Evolutionary conservation across 2,329 filamentous ascomycete genomes (phyloP).

Genomic region (Ophiosphaerella herpotricha): DNA sequence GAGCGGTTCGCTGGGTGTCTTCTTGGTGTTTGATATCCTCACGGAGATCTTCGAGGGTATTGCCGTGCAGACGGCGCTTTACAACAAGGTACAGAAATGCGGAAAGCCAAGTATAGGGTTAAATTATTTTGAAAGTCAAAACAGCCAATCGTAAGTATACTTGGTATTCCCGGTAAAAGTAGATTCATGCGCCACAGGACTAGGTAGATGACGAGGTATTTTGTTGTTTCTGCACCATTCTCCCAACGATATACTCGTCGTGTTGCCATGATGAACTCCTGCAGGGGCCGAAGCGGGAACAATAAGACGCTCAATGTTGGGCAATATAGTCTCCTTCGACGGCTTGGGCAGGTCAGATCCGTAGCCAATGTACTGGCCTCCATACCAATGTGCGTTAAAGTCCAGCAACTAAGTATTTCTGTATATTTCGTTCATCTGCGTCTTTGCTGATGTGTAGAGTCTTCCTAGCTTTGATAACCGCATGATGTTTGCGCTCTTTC

Average conservation of each 20-base stretch:
- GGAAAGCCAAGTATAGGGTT: conserved; percentile 20
- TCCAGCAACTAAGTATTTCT: conserved; percentile 31
- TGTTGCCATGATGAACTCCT: conserved; percentile 41
- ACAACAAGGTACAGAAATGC: conserved; percentile 28
- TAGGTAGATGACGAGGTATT: conserved; percentile 33
- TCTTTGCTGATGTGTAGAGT: conserved; percentile 28
- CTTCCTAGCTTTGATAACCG: conserved; percentile 27
- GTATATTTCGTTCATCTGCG: conserved; percentile 12
- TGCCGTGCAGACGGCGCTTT: conserved; percentile 20
- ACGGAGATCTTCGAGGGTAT: conserved; percentile 33
- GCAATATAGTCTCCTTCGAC: conserved; percentile 39
- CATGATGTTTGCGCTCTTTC: conserved; percentile 24
- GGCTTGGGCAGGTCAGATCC: conserved; percentile 34
- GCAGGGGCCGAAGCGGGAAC: conserved; percentile 44
- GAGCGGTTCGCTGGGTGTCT: conserved; percentile 34
- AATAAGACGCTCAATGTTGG: conserved; percentile 44
- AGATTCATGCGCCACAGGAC: conserved; percentile 33
- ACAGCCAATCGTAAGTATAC: conserved; percentile 1
- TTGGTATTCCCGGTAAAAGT: conserved; percentile 32
- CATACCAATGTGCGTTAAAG: conserved; percentile 38
- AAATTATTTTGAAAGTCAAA: neutral
- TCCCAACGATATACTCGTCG: conserved; percentile 47
- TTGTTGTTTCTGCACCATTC: conserved; percentile 31
- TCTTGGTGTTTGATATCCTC: conserved; percentile 39
- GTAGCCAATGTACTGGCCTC: conserved; percentile 46